These are phyloP conservation scores for Phytophthora fragariaefolia DNA, from an alignment of 352 stramenopile species.

Conservation along the genomic window DNA sequence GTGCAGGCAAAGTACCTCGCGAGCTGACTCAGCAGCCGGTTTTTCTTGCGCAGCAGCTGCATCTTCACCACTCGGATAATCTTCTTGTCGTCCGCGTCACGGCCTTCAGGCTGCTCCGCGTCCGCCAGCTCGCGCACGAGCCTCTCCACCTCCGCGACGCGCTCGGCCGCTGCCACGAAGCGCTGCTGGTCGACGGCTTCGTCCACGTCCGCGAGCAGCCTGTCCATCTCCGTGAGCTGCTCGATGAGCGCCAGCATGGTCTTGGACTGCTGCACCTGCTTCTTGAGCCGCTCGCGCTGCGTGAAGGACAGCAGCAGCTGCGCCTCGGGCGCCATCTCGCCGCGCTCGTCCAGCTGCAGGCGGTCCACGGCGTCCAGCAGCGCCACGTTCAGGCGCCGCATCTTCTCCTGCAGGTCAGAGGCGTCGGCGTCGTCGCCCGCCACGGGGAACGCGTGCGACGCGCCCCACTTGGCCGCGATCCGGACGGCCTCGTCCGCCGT, in stretches of 20 bases:
- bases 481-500: conserved; percentile 66
- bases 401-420: conserved; percentile 60
- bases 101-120: conserved; percentile 14
- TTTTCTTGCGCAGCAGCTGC: conserved; percentile 64
- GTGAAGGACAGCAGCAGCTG: conserved; percentile 61
- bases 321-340: conserved; percentile 41
- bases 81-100: conserved; percentile 21
- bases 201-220: conserved; percentile 57
- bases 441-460: conserved; percentile 20
- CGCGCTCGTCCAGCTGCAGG: conserved; percentile 52
- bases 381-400: conserved; percentile 48
- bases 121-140: conserved; percentile 40
- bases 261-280: conserved; percentile 68
- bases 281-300: conserved; percentile 62
- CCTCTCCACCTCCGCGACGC: conserved; percentile 42
- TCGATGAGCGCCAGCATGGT: conserved; percentile 71
- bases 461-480: conserved; percentile 61
- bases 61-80: conserved; percentile 53
- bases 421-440: conserved; percentile 10
- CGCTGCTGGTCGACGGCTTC: conserved; percentile 47
- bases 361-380: conserved; percentile 58
- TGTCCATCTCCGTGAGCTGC: conserved; percentile 71
- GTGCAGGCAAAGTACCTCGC: conserved; percentile 53
- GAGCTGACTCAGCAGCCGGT: conserved; percentile 53
- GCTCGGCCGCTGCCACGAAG: conserved; percentile 57